phyloP scores from a whole-genome alignment of 306 rosid genomes.

The Cicer cuneatum region DNA sequence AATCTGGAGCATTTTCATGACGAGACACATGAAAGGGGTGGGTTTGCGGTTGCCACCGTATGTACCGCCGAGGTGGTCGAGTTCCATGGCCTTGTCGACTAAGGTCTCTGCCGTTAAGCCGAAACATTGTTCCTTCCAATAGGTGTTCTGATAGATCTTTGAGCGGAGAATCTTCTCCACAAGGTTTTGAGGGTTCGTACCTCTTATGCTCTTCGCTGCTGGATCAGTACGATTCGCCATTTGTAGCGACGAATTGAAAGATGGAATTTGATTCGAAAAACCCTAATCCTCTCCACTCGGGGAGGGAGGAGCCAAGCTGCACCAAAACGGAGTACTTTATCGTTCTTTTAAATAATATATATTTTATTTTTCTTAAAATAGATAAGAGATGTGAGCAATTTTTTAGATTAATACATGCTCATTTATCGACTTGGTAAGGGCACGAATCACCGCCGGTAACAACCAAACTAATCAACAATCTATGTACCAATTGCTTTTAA shows the following conservation, averaged over 20 bases:
- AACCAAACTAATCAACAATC: too few relatives aligned
- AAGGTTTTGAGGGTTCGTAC: slow-evolving; percentile 93
- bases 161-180: slow-evolving; percentile 97
- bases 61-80: slow-evolving; percentile 95
- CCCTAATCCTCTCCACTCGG: slow-evolving; percentile 36
- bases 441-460: too few relatives aligned
- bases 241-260: not conserved
- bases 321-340: not conserved
- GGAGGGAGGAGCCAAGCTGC: not conserved
- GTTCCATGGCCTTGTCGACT: slow-evolving; percentile 98
- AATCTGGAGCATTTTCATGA: slow-evolving; percentile 98
- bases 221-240: slow-evolving; percentile 99
- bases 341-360: too few relatives aligned
- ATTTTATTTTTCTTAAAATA: too few relatives aligned
- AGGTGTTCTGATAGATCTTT: slow-evolving; percentile 87
- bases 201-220: slow-evolving; percentile 89
- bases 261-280: slow-evolving; percentile 27
- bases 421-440: too few relatives aligned
- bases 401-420: too few relatives aligned
- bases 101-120: slow-evolving; percentile 96
- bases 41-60: slow-evolving; percentile 92
- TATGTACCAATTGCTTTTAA: too few relatives aligned
- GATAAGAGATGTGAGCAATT: too few relatives aligned
- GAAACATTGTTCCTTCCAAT: slow-evolving; percentile 98
- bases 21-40: slow-evolving; percentile 94